A percentile compares a stretch with the other conserved stretches of the same genome.
These are phyloP conservation scores for Kluyveromyces sp. DNA, from an alignment of 1,139 yeast species.

Conservation along the genomic window DNA sequence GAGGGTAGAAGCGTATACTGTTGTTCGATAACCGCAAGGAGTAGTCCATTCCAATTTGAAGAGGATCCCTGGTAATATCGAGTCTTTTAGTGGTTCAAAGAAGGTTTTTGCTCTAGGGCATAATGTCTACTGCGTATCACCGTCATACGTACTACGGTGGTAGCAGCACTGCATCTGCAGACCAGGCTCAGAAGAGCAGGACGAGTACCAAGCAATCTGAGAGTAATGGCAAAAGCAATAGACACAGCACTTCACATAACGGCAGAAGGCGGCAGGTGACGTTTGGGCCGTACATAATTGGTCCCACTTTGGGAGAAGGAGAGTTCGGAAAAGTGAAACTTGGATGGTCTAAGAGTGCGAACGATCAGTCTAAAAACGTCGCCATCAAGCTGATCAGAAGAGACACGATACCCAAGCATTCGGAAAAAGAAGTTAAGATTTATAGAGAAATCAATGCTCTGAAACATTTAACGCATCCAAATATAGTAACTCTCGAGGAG, in stretches of 20 bases:
- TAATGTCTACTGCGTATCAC: slow-evolving; percentile 14
- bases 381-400: slow-evolving; percentile 89
- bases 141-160: slow-evolving; percentile 17
- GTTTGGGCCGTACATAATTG: slow-evolving; percentile 82
- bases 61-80: too few species aligned
- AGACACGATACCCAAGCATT: slow-evolving; percentile 75
- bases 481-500: slow-evolving; percentile 84
- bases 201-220: neutral
- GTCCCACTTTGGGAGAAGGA: slow-evolving; percentile 96
- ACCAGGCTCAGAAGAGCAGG: neutral
- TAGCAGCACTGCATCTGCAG: slow-evolving; percentile 8
- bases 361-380: slow-evolving; percentile 60
- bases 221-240: neutral
- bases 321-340: slow-evolving; percentile 95
- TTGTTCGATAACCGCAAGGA: too few species aligned
- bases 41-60: too few species aligned
- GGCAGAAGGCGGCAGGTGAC: slow-evolving; percentile 38
- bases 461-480: slow-evolving; percentile 82
- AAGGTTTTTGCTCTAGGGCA: too few species aligned
- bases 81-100: too few species aligned
- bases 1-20: too few species aligned
- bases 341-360: slow-evolving; percentile 62
- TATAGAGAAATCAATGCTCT: slow-evolving; percentile 90
- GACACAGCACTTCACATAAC: neutral
- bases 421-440: slow-evolving; percentile 80